phyloP scores from a whole-genome alignment of 257 asterid species.

The Gardenia jasminoides region DNA sequence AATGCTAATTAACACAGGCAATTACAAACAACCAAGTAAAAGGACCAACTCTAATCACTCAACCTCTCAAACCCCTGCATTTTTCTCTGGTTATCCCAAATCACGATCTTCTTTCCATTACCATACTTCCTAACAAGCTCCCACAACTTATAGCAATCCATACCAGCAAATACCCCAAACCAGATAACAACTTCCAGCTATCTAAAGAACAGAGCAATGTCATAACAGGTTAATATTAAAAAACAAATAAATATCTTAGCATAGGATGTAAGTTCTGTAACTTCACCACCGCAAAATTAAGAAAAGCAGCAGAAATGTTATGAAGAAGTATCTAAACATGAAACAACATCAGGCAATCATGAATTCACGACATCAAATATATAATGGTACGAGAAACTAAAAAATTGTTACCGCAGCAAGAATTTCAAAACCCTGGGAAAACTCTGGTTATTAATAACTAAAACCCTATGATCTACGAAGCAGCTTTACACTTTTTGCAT shows the following conservation, averaged over 20 bases:
- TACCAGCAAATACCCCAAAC: neutral
- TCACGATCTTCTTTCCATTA: neutral
- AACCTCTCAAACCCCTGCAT: neutral
- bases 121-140: neutral
- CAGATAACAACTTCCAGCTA: neutral
- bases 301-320: neutral
- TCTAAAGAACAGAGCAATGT: neutral
- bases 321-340: neutral
- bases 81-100: neutral
- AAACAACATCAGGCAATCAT: neutral
- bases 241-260: neutral
- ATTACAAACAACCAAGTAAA: neutral
- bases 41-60: neutral
- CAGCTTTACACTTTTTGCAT: neutral
- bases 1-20: neutral
- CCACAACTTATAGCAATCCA: neutral
- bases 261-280: neutral
- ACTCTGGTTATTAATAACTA: neutral
- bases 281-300: neutral
- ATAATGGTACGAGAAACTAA: neutral
- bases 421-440: conserved; percentile 37
- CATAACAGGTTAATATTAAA: neutral
- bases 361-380: neutral
- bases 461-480: conserved; percentile 36
- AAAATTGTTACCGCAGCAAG: conserved; percentile 1